These are phyloP conservation scores for Lathyrus sativus DNA, from an alignment of 306 rosid species.

Conservation along the genomic window DNA sequence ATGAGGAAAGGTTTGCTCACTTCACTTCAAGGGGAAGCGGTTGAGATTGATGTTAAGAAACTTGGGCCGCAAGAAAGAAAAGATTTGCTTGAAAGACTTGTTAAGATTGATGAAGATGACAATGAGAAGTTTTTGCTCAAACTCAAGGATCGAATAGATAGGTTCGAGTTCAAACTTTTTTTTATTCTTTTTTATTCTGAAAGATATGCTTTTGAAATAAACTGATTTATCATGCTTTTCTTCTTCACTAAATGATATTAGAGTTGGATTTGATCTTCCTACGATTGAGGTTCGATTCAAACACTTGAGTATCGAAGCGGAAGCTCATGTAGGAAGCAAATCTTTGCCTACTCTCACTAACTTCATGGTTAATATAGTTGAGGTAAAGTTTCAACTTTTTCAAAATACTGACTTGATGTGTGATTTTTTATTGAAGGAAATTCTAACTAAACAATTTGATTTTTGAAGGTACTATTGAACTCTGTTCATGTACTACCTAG, in stretches of 20 bases:
- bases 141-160: slow-evolving; percentile 60
- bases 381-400: slow-evolving; percentile 40
- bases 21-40: slow-evolving; percentile 49
- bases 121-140: slow-evolving; percentile 72
- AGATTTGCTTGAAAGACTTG: slow-evolving; percentile 62
- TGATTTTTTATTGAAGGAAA: not conserved
- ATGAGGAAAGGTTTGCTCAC: slow-evolving; percentile 43
- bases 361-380: slow-evolving; percentile 44
- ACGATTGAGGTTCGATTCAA: slow-evolving; percentile 74
- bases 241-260: not conserved
- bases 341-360: slow-evolving; percentile 68
- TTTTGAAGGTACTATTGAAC: not conserved
- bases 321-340: slow-evolving; percentile 53
- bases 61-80: slow-evolving; percentile 64
- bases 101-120: slow-evolving; percentile 64
- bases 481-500: not conserved
- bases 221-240: not conserved
- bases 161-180: slow-evolving; percentile 2
- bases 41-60: slow-evolving; percentile 62
- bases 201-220: not conserved
- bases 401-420: not conserved
- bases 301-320: slow-evolving; percentile 58
- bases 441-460: not conserved
- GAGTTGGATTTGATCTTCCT: slow-evolving; percentile 68
- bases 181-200: not conserved